Percentiles rank a stretch among this genome's conserved stretches.
These are phyloP conservation scores for Gracilaria gracilis DNA, from an alignment of 23 red algal species.

Conservation along the genomic window DNA sequence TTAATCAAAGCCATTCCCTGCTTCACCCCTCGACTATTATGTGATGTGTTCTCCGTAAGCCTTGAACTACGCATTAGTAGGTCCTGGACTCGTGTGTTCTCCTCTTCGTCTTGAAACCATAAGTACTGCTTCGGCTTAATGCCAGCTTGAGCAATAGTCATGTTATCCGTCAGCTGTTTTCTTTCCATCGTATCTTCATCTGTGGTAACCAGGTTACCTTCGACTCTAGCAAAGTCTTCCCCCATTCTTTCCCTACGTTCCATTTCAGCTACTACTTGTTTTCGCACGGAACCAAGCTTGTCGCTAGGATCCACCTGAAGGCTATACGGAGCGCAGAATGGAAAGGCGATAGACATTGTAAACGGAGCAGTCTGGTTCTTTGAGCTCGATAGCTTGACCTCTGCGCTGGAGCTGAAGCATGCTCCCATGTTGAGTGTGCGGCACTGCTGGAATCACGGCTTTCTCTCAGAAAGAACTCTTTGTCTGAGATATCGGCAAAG, in stretches of 20 bases:
- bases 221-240: conserved; percentile 38
- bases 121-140: conserved; percentile 69
- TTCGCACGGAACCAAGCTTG: conserved; percentile 45
- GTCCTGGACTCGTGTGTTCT: conserved; percentile 60
- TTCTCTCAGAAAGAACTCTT: neutral
- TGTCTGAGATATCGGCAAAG: neutral
- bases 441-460: neutral
- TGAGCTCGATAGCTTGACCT: conserved; percentile 19
- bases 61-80: conserved; percentile 52
- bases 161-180: conserved; percentile 39
- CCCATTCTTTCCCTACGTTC: conserved; percentile 43
- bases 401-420: conserved; percentile 62
- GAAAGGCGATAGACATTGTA: conserved; percentile 60
- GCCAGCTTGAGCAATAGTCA: conserved; percentile 45
- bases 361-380: conserved; percentile 45
- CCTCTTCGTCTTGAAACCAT: conserved; percentile 64
- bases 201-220: conserved; percentile 52
- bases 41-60: conserved; percentile 55
- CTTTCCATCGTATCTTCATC: conserved; percentile 60
- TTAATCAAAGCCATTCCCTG: conserved; percentile 67
- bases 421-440: conserved; percentile 42
- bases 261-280: conserved; percentile 45
- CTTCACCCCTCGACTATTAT: conserved; percentile 67
- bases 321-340: conserved; percentile 48
- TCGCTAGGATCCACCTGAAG: conserved; percentile 37